Evolutionary conservation across 345 rosid species (phyloP).

Genomic region (Turritis glabra): DNA sequence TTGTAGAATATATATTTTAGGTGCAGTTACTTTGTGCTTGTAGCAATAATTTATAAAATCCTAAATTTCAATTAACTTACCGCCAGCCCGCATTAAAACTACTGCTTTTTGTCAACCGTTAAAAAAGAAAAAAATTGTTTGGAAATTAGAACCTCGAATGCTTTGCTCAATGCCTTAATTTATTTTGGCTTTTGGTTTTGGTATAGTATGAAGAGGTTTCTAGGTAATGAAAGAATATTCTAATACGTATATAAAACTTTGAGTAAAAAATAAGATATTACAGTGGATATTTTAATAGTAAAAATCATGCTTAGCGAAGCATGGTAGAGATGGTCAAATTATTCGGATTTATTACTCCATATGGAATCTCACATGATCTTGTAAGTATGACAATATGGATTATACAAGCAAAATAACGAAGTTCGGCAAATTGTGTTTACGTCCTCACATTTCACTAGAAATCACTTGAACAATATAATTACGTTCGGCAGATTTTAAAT

Average conservation of each 20-base stretch:
- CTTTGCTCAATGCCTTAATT: neutral
- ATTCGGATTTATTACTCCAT: neutral
- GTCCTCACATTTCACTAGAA: no score
- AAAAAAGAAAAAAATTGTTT: neutral
- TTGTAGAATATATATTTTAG: neutral
- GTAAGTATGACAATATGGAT: no score
- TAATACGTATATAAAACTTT: conserved; percentile 10
- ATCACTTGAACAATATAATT: no score
- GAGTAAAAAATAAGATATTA: neutral
- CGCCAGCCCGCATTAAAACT: neutral
- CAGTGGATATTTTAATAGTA: neutral
- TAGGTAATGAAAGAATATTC: neutral
- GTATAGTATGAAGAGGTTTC: neutral
- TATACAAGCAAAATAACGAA: no score
- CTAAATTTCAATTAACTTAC: neutral
- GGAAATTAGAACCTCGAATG: neutral
- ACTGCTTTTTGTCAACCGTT: neutral
- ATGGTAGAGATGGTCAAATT: neutral
- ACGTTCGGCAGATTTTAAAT: no score
- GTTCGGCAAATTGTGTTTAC: no score
- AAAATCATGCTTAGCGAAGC: neutral
- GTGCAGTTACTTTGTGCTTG: neutral
- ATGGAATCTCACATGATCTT: neutral
- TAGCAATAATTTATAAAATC: neutral
- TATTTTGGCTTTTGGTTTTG: no score